These are phyloP conservation scores for Termitomyces sp. DNA, from an alignment of 768 basidiomycete genomes.

Conservation along the genomic window DNA sequence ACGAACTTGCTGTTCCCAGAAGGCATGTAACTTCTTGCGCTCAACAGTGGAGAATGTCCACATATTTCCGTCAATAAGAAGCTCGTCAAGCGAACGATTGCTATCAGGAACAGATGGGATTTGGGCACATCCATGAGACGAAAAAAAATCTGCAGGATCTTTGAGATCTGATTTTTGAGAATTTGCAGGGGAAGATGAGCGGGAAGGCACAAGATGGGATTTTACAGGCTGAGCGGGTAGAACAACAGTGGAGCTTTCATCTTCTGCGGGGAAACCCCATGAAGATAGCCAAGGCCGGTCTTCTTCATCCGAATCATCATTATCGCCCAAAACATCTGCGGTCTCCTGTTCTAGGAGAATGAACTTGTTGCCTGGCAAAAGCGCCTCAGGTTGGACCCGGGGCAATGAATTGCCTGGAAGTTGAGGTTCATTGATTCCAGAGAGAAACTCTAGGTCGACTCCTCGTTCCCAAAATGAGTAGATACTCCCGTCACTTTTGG, in stretches of 20 bases:
- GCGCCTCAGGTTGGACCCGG: neutral
- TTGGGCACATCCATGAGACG: constrained; percentile 24
- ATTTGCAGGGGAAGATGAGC: neutral
- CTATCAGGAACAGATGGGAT: constrained; percentile 34
- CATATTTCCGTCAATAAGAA: constrained; percentile 33
- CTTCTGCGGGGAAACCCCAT: neutral
- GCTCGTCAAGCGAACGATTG: constrained; percentile 30
- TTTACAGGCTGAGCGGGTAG: neutral
- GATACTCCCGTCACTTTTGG: constrained; percentile 21
- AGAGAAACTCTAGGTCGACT: constrained; percentile 44
- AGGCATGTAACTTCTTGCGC: constrained; percentile 35
- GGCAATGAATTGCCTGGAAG: neutral
- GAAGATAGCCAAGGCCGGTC: neutral
- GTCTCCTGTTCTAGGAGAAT: neutral
- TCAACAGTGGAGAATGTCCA: constrained; percentile 55
- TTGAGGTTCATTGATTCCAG: constrained; percentile 2
- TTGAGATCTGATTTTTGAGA: constrained; percentile 4
- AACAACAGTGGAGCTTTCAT: neutral
- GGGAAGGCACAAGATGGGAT: neutral
- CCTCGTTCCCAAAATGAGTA: constrained; percentile 51
- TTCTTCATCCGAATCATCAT: constrained; percentile 2
- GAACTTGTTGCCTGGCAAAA: neutral
- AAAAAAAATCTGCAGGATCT: constrained; percentile 29
- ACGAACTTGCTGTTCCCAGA: constrained; percentile 45
- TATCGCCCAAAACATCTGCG: neutral